phyloP scores from a whole-genome alignment of 75 land plant species.

The Sequoiadendron giganteum region DNA sequence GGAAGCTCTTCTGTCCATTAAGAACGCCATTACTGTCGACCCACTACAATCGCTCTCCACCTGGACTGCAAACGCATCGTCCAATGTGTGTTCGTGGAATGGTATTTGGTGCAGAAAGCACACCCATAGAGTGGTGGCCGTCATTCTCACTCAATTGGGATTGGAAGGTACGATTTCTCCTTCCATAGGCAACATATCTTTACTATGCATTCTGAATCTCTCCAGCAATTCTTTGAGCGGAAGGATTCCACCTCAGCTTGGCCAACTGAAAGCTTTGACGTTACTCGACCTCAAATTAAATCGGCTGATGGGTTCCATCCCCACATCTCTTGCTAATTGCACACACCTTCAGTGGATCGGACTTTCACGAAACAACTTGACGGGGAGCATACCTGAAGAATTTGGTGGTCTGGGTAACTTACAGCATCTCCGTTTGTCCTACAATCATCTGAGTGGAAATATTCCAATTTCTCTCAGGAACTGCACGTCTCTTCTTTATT shows the following conservation, averaged over 20 bases:
- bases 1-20: too few species aligned
- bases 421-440: conserved; percentile 25
- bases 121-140: background rate
- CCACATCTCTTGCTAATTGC: conserved; percentile 33
- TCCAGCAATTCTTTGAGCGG: conserved; percentile 50
- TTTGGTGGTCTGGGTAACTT: conserved; percentile 43
- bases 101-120: background rate
- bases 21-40: too few species aligned
- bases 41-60: too few species aligned
- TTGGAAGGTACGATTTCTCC: conserved; percentile 41
- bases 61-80: background rate
- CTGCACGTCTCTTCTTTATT: background rate
- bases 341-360: conserved; percentile 31
- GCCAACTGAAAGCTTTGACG: conserved; percentile 30
- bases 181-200: conserved; percentile 34
- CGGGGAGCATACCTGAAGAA: conserved; percentile 24
- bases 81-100: background rate
- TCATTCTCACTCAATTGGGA: background rate
- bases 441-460: conserved; percentile 37
- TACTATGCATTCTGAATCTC: conserved; percentile 45
- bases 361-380: conserved; percentile 30
- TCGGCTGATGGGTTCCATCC: conserved; percentile 33
- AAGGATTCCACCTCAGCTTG: conserved; percentile 40
- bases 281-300: conserved; percentile 39
- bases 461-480: conserved; percentile 40